Percentiles rank a stretch among this genome's conserved stretches.
phyloP scores from a whole-genome alignment of 305 asterid genomes.

The Fraxinus xanthoxyloides region DNA sequence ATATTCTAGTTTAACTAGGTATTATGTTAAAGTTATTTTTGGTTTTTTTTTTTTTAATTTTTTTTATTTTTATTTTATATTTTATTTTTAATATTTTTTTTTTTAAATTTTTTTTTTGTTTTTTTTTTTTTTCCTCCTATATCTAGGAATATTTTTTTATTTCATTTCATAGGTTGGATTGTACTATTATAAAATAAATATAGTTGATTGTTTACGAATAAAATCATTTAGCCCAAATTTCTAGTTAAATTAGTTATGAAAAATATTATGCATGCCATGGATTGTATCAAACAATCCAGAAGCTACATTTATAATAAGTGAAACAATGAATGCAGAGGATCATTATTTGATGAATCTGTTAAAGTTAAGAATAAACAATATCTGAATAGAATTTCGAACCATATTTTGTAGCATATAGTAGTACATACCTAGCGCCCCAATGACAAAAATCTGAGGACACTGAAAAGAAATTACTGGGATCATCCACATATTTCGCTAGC shows the following conservation, averaged over 20 bases:
- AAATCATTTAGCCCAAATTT: neutral
- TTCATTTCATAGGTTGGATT: neutral
- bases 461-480: slow-evolving; percentile 92
- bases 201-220: neutral
- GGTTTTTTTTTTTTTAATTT: too few species aligned
- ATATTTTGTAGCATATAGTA: neutral
- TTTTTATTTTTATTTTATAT: too few species aligned
- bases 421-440: slow-evolving; percentile 92
- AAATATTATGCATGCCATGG: neutral
- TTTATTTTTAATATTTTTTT: too few species aligned
- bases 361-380: neutral
- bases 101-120: too few species aligned
- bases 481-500: slow-evolving; percentile 84
- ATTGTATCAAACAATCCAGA: neutral
- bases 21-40: neutral
- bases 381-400: neutral
- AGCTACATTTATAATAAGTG: neutral
- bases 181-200: neutral
- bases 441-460: slow-evolving; percentile 98
- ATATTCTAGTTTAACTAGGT: neutral
- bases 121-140: neutral
- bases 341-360: neutral
- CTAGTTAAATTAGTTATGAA: neutral
- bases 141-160: neutral
- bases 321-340: neutral